phyloP scores from a whole-genome alignment of 164 flowering plant genomes.

The Cinnamomum chago region DNA sequence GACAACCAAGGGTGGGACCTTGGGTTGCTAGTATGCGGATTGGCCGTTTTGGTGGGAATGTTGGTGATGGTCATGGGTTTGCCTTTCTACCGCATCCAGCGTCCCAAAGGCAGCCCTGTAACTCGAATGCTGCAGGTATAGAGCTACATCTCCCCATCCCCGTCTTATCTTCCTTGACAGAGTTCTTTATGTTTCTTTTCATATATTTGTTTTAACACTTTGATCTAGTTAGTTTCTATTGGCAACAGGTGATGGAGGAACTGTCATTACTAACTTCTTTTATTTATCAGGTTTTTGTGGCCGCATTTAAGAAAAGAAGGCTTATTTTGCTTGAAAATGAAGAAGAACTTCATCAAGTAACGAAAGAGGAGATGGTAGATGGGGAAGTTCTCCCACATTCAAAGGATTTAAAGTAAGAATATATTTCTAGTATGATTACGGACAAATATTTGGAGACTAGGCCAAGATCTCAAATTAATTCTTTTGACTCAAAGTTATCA shows the following conservation, averaged over 20 bases:
- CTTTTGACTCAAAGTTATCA: no score
- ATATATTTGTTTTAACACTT: not conserved
- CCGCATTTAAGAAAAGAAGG: conserved; percentile 28
- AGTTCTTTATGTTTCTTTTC: not conserved
- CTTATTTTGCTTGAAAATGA: conserved; percentile 23
- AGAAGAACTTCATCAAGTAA: conserved; percentile 26
- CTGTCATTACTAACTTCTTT: no score
- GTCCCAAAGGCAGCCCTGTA: conserved; percentile 59
- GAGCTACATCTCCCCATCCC: not conserved
- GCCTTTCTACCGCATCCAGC: conserved; percentile 36
- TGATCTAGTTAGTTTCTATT: not conserved
- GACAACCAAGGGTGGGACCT: conserved; percentile 59
- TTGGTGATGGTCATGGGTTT: conserved; percentile 45
- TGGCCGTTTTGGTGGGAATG: conserved; percentile 36
- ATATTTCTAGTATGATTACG: not conserved
- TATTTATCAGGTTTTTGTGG: conserved; percentile 43
- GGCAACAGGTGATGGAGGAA: no score
- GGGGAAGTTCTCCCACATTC: conserved; percentile 13
- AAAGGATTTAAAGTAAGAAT: conserved; percentile 12
- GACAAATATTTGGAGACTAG: not conserved
- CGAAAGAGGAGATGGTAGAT: conserved; percentile 7
- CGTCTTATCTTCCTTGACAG: not conserved
- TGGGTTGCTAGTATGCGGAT: conserved; percentile 50
- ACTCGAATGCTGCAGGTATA: conserved; percentile 52
- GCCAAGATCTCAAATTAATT: no score